Evolutionary conservation across 345 rosid genomes (phyloP).

Genomic region (Gossypium mustelinum): DNA sequence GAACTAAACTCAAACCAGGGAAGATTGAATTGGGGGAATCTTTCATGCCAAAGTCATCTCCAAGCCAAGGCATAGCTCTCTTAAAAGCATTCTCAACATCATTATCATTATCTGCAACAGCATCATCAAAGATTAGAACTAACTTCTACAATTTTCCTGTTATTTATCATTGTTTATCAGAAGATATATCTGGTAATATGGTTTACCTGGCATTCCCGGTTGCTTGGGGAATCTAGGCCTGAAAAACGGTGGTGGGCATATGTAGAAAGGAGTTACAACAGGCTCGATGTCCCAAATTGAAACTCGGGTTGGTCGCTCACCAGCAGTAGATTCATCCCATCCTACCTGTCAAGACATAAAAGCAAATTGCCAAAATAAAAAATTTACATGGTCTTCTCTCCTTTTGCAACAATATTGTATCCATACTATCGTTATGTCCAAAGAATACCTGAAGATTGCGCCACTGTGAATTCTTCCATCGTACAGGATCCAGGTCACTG

Average conservation of each 20-base stretch:
- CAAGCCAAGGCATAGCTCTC: constrained; percentile 98
- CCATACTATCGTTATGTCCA: background rate
- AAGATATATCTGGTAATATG: background rate
- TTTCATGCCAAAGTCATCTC: constrained; percentile 88
- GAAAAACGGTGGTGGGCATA: constrained; percentile 96
- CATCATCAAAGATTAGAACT: constrained; percentile 11
- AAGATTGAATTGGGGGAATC: constrained; percentile 68
- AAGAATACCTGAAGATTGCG: constrained; percentile 89
- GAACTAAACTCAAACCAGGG: constrained; percentile 88
- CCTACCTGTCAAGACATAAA: constrained; percentile 57
- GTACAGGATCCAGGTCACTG: constrained; percentile 75
- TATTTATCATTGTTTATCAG: background rate
- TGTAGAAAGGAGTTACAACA: constrained; percentile 88
- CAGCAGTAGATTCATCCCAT: constrained; percentile 96
- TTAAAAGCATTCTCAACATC: constrained; percentile 84
- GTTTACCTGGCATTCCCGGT: constrained; percentile 80
- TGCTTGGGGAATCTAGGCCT: constrained; percentile 84
- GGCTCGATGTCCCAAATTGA: constrained; percentile 98
- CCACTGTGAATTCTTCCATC: constrained; percentile 98
- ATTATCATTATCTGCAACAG: constrained; percentile 68
- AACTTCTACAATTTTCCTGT: background rate
- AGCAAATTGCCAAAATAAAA: background rate
- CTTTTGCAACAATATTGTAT: background rate
- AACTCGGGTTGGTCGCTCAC: constrained; percentile 84
- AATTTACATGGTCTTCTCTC: background rate